Percentiles rank a stretch among this genome's conserved stretches.
These are phyloP conservation scores for Baorangia bicolor DNA, from an alignment of 768 basidiomycete genomes.

Conservation along the genomic window DNA sequence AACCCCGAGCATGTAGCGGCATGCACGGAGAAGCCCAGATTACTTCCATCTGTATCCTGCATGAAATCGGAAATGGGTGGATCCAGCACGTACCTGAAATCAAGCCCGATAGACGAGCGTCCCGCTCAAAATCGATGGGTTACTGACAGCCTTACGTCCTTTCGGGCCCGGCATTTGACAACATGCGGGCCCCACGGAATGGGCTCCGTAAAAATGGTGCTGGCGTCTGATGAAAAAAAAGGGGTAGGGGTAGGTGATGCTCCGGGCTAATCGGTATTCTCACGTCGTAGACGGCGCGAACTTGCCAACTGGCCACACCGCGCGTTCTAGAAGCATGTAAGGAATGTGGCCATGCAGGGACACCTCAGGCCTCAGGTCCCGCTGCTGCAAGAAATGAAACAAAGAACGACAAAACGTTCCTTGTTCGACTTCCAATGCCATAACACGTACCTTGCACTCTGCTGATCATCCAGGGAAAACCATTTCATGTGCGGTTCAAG, in stretches of 20 bases:
- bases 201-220: not conserved
- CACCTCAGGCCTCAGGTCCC: too few relatives aligned
- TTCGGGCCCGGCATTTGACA: not conserved
- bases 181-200: not conserved
- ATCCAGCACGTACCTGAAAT: not conserved
- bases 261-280: slow-evolving; percentile 10
- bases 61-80: not conserved
- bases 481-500: not conserved
- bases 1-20: not conserved
- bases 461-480: not conserved
- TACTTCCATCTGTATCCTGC: not conserved
- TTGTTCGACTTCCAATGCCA: not conserved
- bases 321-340: not conserved
- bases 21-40: not conserved
- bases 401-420: not conserved
- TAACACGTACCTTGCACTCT: not conserved
- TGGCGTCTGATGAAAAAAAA: not conserved
- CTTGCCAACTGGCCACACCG: not conserved
- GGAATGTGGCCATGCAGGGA: not conserved
- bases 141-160: not conserved
- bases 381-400: not conserved
- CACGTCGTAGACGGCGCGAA: not conserved
- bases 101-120: too few relatives aligned
- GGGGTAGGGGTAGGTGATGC: not conserved
- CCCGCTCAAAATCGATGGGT: not conserved